A percentile compares a stretch with the other conserved stretches of the same genome.
Conservation (phyloP, 306 rosid species). For the Senna siamea region DNA sequence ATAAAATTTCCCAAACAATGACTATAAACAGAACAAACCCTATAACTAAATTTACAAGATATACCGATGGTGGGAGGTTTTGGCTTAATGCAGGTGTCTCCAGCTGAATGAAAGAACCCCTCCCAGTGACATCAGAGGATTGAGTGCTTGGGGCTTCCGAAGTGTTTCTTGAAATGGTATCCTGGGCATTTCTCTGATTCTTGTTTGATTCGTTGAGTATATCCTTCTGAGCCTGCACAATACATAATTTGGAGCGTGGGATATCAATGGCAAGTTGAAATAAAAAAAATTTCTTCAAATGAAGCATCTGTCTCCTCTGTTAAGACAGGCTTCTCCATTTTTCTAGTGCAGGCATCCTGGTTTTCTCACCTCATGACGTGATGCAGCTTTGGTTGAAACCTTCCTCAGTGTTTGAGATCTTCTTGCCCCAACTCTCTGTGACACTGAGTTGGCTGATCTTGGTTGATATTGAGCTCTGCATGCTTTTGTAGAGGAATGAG, state of each 20-base stretch:
- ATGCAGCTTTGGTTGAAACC: conserved; percentile 25
- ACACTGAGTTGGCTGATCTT: conserved; percentile 14
- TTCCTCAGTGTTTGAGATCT: conserved; percentile 38
- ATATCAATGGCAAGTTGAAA: background rate
- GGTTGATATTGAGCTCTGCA: conserved; percentile 26
- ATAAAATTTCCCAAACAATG: conserved; percentile 40
- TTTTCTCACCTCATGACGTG: conserved; percentile 53
- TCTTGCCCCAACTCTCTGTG: conserved; percentile 27
- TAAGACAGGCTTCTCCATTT: conserved; percentile 15
- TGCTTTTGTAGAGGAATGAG: conserved; percentile 13
- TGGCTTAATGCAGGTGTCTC: conserved; percentile 38
- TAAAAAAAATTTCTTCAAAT: background rate
- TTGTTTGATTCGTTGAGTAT: background rate
- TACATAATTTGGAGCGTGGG: conserved; percentile 28
- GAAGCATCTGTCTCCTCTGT: conserved; percentile 21
- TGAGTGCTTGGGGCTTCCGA: conserved; percentile 19
- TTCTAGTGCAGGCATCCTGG: conserved; percentile 15
- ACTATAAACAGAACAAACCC: background rate
- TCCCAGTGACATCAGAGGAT: conserved; percentile 30
- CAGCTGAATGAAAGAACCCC: conserved; percentile 37
- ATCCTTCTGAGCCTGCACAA: conserved; percentile 48
- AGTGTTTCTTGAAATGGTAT: conserved; percentile 12
- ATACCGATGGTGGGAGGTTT: conserved; percentile 45
- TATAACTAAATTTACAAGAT: conserved; percentile 16
- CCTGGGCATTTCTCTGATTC: conserved; percentile 25